These are phyloP conservation scores for Ilex aquifolium DNA, from an alignment of 257 asterid species.

Conservation along the genomic window DNA sequence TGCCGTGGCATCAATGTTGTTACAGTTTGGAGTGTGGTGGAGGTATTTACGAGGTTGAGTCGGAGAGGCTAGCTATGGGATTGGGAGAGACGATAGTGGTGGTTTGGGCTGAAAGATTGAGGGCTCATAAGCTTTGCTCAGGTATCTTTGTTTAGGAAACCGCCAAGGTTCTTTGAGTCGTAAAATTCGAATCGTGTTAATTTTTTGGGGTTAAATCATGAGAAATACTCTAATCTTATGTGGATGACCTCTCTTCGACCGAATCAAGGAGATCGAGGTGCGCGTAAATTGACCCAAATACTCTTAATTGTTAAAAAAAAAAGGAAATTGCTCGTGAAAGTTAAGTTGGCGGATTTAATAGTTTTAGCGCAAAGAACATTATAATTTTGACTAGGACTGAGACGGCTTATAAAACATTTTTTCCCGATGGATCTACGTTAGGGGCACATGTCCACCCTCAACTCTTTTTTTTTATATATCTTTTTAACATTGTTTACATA, in stretches of 20 bases:
- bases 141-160: constrained; percentile 74
- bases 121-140: constrained; percentile 72
- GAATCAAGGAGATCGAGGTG: too few relatives aligned
- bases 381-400: constrained; percentile 69
- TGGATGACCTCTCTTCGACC: too few relatives aligned
- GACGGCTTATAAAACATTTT: constrained; percentile 66
- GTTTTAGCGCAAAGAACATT: constrained; percentile 47
- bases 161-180: constrained; percentile 6
- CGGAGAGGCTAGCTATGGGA: constrained; percentile 52
- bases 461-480: too few relatives aligned
- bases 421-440: constrained; percentile 75
- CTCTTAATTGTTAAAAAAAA: too few relatives aligned
- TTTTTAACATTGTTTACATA: too few relatives aligned
- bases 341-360: constrained; percentile 70
- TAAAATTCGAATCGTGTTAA: too few relatives aligned
- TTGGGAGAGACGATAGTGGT: constrained; percentile 40
- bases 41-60: constrained; percentile 43
- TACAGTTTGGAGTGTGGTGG: constrained; percentile 85
- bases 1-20: constrained; percentile 71
- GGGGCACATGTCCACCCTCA: constrained; percentile 16
- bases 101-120: constrained; percentile 60
- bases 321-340: constrained; percentile 46
- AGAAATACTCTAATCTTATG: too few relatives aligned
- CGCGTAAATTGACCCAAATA: too few relatives aligned
- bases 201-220: too few relatives aligned